Evolutionary conservation across 495 filamentous ascomycete genomes (phyloP).

Genomic region (Xanthoparmelia taractica): DNA sequence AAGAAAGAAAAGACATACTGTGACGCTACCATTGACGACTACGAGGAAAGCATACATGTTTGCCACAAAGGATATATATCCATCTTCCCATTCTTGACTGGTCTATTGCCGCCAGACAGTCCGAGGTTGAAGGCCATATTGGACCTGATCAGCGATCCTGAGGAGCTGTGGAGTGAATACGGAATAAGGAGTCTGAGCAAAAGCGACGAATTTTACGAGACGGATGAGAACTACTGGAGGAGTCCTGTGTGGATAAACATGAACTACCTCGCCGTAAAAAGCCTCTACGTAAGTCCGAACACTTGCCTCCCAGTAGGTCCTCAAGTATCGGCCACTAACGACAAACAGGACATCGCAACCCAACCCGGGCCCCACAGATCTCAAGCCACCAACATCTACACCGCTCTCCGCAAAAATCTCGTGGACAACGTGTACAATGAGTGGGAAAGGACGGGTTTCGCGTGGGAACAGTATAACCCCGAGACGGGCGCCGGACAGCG

Average conservation of each 20-base stretch:
- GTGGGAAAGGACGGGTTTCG: constrained; percentile 90
- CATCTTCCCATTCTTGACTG: constrained; percentile 85
- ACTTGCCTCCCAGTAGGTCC: neutral
- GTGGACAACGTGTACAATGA: constrained; percentile 80
- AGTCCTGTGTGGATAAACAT: constrained; percentile 97
- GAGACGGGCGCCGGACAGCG: constrained; percentile 87
- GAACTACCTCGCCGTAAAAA: constrained; percentile 79
- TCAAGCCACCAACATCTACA: constrained; percentile 68
- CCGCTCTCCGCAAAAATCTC: constrained; percentile 67
- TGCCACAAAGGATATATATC: constrained; percentile 97
- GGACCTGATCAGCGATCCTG: constrained; percentile 63
- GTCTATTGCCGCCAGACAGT: constrained; percentile 65
- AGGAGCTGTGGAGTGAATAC: constrained; percentile 78
- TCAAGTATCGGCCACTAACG: neutral
- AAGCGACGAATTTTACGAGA: constrained; percentile 73
- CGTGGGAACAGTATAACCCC: constrained; percentile 98
- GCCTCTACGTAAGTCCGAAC: constrained; percentile 64
- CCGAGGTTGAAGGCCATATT: constrained; percentile 64
- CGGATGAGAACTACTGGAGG: constrained; percentile 94
- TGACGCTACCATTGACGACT: constrained; percentile 92
- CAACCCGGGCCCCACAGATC: constrained; percentile 59
- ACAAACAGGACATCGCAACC: constrained; percentile 35
- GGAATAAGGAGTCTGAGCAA: constrained; percentile 85
- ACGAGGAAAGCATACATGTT: constrained; percentile 73
- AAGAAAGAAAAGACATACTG: constrained; percentile 74